A percentile compares a stretch with the other conserved stretches of the same genome.
Conservation (phyloP, 352 stramenopile species). For the Phytophthora podocarpi region DNA sequence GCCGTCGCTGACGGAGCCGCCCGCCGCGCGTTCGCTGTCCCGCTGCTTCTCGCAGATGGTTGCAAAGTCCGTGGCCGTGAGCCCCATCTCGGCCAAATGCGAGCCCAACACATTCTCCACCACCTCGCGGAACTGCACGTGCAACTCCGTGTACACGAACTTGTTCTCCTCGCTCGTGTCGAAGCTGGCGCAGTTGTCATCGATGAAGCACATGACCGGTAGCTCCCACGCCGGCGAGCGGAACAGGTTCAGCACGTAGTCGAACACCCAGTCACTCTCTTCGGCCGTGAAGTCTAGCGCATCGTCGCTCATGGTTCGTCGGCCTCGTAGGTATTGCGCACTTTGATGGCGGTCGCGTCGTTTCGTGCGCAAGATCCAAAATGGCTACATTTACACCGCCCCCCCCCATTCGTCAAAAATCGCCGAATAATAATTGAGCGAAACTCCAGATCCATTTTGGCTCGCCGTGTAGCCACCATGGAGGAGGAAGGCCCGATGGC, state of each 20-base stretch:
- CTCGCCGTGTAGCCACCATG: constrained; percentile 6
- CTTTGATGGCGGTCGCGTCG: constrained; percentile 17
- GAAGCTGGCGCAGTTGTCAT: constrained; percentile 90
- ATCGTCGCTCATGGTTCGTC: constrained; percentile 7
- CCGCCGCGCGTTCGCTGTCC: constrained; percentile 40
- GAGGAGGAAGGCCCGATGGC: constrained; percentile 28
- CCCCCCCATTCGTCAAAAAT: background rate
- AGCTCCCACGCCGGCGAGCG: constrained; percentile 88
- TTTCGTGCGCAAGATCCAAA: constrained; percentile 37
- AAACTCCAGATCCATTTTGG: constrained; percentile 20
- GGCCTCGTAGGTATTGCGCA: background rate
- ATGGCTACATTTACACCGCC: constrained; percentile 26
- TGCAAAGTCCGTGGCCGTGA: constrained; percentile 83
- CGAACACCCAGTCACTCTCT: constrained; percentile 88
- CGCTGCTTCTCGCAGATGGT: constrained; percentile 78
- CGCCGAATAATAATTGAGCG: no score
- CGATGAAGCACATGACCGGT: constrained; percentile 90
- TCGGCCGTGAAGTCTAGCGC: constrained; percentile 53
- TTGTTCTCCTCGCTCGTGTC: constrained; percentile 92
- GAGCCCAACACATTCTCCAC: constrained; percentile 80
- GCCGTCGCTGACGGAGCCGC: constrained; percentile 22
- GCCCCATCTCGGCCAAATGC: constrained; percentile 86
- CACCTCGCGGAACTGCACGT: constrained; percentile 80
- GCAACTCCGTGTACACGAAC: constrained; percentile 86
- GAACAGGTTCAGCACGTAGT: constrained; percentile 90